phyloP scores from a whole-genome alignment of 352 stramenopile genomes.

The Blastocystis sp. region DNA sequence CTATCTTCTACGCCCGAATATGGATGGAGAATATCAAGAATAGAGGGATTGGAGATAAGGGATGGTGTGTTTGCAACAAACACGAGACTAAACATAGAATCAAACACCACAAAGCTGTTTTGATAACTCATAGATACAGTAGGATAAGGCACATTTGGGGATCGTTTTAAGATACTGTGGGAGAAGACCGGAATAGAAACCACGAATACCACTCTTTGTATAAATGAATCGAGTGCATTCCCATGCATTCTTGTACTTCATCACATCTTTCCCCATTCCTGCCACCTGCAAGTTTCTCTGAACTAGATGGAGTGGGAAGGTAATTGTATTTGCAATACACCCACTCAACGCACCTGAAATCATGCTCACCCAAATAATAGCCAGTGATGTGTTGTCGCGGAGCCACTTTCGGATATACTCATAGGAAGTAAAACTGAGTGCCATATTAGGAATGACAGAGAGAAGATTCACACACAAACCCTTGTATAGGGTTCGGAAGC shows the following conservation, averaged over 20 bases:
- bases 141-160: conserved; percentile 47
- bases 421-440: conserved; percentile 56
- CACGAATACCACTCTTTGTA: neutral
- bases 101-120: conserved; percentile 48
- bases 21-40: conserved; percentile 56
- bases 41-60: neutral
- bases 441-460: conserved; percentile 56
- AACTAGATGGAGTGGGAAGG: conserved; percentile 54
- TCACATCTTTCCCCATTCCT: conserved; percentile 20
- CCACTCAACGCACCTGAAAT: conserved; percentile 35
- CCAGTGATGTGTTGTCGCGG: conserved; percentile 1
- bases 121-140: conserved; percentile 50
- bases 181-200: conserved; percentile 51
- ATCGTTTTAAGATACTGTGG: conserved; percentile 57
- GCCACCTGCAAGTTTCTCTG: conserved; percentile 48
- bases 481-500: conserved; percentile 39
- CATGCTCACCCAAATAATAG: conserved; percentile 40
- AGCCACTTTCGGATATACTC: conserved; percentile 54
- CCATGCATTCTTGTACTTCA: conserved; percentile 30
- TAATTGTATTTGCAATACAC: conserved; percentile 53
- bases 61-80: conserved; percentile 9
- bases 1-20: conserved; percentile 50
- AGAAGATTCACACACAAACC: conserved; percentile 48
- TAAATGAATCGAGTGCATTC: conserved; percentile 46
- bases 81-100: conserved; percentile 1